Evolutionary conservation across 1,284 basidiomycete species (phyloP), one percentile per base, ranked within the genome.

Genomic region (Tilletiopsis washingtonensis): DNA sequence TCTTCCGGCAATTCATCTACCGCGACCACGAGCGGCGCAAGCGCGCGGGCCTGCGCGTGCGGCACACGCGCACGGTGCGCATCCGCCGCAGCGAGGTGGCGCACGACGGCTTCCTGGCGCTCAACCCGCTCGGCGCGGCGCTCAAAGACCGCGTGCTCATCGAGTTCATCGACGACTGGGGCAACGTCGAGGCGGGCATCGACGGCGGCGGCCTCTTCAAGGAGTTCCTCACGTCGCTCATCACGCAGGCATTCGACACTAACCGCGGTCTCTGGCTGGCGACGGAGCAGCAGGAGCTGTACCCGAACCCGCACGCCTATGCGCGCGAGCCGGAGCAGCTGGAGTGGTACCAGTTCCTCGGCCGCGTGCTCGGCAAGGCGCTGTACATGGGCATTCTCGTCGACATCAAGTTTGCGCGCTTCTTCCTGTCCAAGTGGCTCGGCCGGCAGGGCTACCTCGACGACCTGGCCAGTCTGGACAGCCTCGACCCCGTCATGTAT

Each of bases 161-260:
- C 65, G 80, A 81, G 9, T 98, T 98, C 71, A 79, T 94, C 26
- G 90, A 97, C 75, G 82, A 90, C 76, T 93, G 83, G 57, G 90
- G 88, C 9, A 77, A 84, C 53, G 81, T 81, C 60, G 89, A 91
- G 83, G 84, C 84, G 25, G 89, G 90, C 0, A 91, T 93, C 27
- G 91, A 98, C 64, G 93, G 93, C 1, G 91, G 94, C 2, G 93
- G 94, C 0, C 82, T 98, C 6, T 97, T 96, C 78, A 99, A 98
- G 72, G 94, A 97, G 74, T 94, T 98, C 68, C 81, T 98, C 65
- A 97, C 91, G 1, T 75, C 74, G 69, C 77, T 64, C 56, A 77
- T 74, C 47, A 90, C 87, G 66, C 91, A 97, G 73, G 91, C 87
- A 0, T 97, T 98, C 59, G 90, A 99, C 67, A 86, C 86, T 0